Percentiles rank a stretch among this genome's conserved stretches.
These are phyloP conservation scores for Petunia hybrid DNA, from an alignment of 305 asterid species.

Conservation along the genomic window DNA sequence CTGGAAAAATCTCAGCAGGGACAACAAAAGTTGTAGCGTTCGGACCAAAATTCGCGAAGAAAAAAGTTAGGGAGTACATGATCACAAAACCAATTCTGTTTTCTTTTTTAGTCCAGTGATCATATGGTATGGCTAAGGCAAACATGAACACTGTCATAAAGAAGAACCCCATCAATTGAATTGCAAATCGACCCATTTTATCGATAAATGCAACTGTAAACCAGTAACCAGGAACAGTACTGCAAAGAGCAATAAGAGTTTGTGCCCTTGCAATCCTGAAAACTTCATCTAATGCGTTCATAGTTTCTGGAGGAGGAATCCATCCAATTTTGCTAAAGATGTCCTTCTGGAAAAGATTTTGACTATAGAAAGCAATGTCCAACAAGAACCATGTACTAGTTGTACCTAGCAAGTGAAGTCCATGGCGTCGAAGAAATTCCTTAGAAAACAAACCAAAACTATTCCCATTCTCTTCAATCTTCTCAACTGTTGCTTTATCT, in stretches of 20 bases:
- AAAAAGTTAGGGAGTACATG: constrained; percentile 61
- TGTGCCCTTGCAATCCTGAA: constrained; percentile 60
- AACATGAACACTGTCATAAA: constrained; percentile 76
- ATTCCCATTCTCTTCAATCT: constrained; percentile 30
- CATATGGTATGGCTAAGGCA: constrained; percentile 63
- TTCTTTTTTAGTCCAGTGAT: constrained; percentile 58
- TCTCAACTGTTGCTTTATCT: constrained; percentile 42
- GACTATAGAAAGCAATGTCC: constrained; percentile 69
- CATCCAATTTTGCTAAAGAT: constrained; percentile 60
- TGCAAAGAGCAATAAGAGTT: constrained; percentile 57
- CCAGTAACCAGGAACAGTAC: constrained; percentile 74
- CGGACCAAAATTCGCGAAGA: constrained; percentile 70
- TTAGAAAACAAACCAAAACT: constrained; percentile 54
- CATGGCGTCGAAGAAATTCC: constrained; percentile 60
- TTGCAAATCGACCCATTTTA: constrained; percentile 53
- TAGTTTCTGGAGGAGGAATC: constrained; percentile 62
- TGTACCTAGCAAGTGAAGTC: constrained; percentile 64
- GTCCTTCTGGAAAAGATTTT: constrained; percentile 58
- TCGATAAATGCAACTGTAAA: constrained; percentile 69
- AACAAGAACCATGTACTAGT: constrained; percentile 65
- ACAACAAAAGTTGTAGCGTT: constrained; percentile 71
- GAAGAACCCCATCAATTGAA: constrained; percentile 65
- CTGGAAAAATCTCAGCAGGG: constrained; percentile 71
- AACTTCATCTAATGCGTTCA: constrained; percentile 66
- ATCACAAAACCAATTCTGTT: constrained; percentile 59